phyloP scores from a whole-genome alignment of 2,329 filamentous ascomycete species.

The Aspergillus puulaauensis region DNA sequence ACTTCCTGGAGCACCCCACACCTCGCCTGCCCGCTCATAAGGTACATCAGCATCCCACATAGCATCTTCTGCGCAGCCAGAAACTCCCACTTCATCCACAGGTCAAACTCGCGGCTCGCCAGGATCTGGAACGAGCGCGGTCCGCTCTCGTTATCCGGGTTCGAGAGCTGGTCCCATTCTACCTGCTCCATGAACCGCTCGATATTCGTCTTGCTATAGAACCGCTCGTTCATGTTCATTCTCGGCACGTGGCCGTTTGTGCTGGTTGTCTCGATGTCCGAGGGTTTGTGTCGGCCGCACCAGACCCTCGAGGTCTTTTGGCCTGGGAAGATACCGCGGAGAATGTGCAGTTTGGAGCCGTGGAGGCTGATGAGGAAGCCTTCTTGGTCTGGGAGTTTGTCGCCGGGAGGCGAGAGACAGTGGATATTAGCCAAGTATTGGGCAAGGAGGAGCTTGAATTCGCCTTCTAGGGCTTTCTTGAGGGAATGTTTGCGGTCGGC shows the following conservation, averaged over 20 bases:
- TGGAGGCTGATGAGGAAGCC: conserved; percentile 28
- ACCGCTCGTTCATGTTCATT: conserved; percentile 4
- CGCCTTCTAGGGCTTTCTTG: conserved; percentile 16
- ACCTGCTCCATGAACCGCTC: conserved; percentile 18
- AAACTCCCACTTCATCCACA: conserved; percentile 26
- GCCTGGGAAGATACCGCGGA: conserved; percentile 29
- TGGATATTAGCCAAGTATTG: conserved; percentile 24
- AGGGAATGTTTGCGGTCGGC: conserved; percentile 13
- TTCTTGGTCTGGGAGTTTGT: conserved; percentile 32
- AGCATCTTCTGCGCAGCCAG: conserved; percentile 17
- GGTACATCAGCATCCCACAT: conserved; percentile 24
- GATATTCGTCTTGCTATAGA: conserved; percentile 19
- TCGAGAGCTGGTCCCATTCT: conserved; percentile 15
- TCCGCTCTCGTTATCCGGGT: conserved; percentile 16
- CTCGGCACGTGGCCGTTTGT: not conserved
- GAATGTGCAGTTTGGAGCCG: conserved; percentile 27
- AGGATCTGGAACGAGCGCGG: conserved; percentile 23
- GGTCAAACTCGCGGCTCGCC: conserved; percentile 27
- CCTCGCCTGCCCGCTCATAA: conserved; percentile 27
- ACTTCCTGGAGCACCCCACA: conserved; percentile 24
- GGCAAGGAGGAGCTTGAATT: conserved; percentile 28
- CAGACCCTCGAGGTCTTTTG: conserved; percentile 26
- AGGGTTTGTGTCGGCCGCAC: conserved; percentile 19
- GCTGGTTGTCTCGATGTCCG: not conserved
- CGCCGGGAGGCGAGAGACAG: conserved; percentile 16